Evolutionary conservation across 192 early-diverging fungal genomes (phyloP), one percentile per base, ranked within the genome.

Genomic region (Backusella luteola): DNA sequence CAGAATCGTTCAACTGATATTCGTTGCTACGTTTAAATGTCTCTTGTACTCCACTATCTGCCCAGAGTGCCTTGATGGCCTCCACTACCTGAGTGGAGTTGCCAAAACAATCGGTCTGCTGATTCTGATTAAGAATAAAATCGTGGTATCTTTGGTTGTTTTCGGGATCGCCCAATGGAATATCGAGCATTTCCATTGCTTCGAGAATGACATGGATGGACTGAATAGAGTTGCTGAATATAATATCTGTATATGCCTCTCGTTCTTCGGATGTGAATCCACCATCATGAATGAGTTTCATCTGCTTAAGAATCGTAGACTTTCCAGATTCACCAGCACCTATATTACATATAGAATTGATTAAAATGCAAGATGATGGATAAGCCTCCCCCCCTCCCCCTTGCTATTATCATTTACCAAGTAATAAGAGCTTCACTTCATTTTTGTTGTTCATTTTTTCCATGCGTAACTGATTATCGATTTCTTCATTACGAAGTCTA

Each of bases 251-350:
- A 89, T 96, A 97, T 34, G 95, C 91, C 77, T 94, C 93, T 70
- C 92, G 87, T 76, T 96, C 96, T 39, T 93, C 93, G 76, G 83
- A 81, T 26, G 92, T 93, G 81, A 95, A 96, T 19, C 94, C 96
- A 69, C 92, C 91, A 81, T 95, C 93, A 84, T 97, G 95, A 76
- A 97, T 96, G 79, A 97, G 93, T 85, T 95, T 96, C 96, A 97
- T 97, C 80, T 97, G 96, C 76, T 97, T 97, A 11, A 97, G 92
- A 75, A 97, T 95, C 35, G 96, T 97, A 67, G 94, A 96, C 80
- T 96, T 96, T 73, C 95, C 96, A 73, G 94, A 96, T 85, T 97
- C 96, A 68, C 95, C 96, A 72, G 90, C 91, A 39, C 94, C 93
- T 49, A 49, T 32, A 32, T 32, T 3, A 32, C 32, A 32, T 32